Conservation (phyloP, 192 early-diverging fungal species). For the Globomyces pollinis-pini region DNA sequence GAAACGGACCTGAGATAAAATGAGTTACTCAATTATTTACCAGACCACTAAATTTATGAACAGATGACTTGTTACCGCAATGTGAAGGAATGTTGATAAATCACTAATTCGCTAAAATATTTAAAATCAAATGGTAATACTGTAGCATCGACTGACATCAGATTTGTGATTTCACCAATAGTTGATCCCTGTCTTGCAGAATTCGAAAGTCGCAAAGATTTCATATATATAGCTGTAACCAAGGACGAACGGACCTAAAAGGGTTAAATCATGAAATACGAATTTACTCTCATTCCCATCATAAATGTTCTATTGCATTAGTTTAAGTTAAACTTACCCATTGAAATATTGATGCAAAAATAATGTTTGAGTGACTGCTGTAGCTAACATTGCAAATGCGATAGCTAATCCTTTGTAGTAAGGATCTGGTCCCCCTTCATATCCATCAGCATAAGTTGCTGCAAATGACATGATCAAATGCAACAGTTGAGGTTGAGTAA, state of each 20-base stretch:
- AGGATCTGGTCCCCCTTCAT: constrained; percentile 37
- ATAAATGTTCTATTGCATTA: too few relatives aligned
- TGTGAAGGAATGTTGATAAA: neutral
- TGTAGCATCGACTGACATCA: constrained; percentile 45
- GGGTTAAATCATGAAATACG: too few relatives aligned
- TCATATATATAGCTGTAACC: constrained; percentile 77
- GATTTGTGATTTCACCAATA: constrained; percentile 65
- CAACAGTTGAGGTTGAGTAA: constrained; percentile 75
- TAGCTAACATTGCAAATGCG: constrained; percentile 68
- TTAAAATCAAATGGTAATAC: too few relatives aligned
- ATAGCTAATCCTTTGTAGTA: constrained; percentile 72
- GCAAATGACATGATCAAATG: constrained; percentile 55
- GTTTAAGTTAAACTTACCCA: too few relatives aligned
- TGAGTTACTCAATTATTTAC: constrained; percentile 68
- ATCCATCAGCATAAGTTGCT: constrained; percentile 20
- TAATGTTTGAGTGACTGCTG: constrained; percentile 66
- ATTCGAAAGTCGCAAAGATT: constrained; percentile 73
- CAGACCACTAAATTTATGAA: constrained; percentile 54
- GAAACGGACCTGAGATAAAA: constrained; percentile 67
- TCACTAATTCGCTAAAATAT: neutral
- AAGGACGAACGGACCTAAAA: constrained; percentile 50
- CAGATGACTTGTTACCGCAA: too few relatives aligned
- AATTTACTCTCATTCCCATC: constrained; percentile 47
- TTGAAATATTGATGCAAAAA: constrained; percentile 88
- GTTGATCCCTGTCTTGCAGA: constrained; percentile 70